These are phyloP conservation scores for Suhomyces ambrosiae DNA, from an alignment of 1,139 yeast genomes.

Conservation along the genomic window DNA sequence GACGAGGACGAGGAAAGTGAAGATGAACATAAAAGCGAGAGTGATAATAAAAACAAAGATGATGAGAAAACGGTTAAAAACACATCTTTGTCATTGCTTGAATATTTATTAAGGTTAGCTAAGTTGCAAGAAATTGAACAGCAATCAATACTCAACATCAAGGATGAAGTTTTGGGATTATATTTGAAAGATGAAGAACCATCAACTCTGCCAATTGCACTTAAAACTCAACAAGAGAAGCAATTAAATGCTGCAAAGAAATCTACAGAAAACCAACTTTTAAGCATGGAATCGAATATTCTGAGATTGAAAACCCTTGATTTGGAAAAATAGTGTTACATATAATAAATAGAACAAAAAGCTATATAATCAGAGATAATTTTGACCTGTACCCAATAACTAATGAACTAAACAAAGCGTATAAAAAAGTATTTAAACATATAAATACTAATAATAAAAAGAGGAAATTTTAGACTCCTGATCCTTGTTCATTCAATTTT, in stretches of 20 bases:
- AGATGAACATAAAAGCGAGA: conserved; percentile 19
- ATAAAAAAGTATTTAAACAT: conserved; percentile 3
- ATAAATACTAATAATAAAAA: conserved; percentile 8
- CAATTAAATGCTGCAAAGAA: conserved; percentile 14
- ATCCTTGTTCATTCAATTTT: conserved; percentile 1
- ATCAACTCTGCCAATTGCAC: conserved; percentile 18
- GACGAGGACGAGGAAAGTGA: conserved; percentile 29
- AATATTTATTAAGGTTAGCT: conserved; percentile 62
- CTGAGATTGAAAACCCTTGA: conserved; percentile 28
- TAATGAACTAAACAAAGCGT: conserved; percentile 1
- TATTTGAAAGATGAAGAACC: conserved; percentile 58
- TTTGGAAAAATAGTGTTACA: conserved; percentile 9
- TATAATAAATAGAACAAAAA: conserved; percentile 6
- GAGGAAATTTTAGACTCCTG: not conserved
- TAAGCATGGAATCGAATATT: conserved; percentile 39
- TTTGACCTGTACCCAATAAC: conserved; percentile 6
- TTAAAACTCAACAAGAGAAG: conserved; percentile 22
- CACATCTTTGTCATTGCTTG: conserved; percentile 58
- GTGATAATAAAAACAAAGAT: conserved; percentile 19
- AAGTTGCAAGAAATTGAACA: conserved; percentile 68
- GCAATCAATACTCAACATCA: conserved; percentile 52
- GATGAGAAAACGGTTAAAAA: conserved; percentile 14
- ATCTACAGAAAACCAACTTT: conserved; percentile 19
- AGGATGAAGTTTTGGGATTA: conserved; percentile 67
- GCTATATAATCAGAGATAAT: conserved; percentile 1